Evolutionary conservation across 2,329 filamentous ascomycete genomes (phyloP), one percentile per base, ranked within the genome.

Genomic region (Fusarium oligoseptatum): DNA sequence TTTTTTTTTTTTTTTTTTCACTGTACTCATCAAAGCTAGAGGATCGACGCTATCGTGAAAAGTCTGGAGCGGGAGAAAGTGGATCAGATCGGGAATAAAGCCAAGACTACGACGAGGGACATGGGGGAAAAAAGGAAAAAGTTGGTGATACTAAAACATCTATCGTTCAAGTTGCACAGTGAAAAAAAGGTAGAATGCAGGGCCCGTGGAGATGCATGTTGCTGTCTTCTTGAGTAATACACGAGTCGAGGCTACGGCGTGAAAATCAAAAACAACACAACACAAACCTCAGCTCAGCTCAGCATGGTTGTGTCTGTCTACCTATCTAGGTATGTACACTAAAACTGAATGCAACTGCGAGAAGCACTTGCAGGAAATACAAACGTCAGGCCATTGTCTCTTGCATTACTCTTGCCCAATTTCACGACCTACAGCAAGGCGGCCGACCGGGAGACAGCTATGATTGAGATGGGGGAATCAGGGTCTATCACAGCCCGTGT

Each of bases 31-130:
- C 24, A 27, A 27, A 27, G 24, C 24, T 27, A 27, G 22, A 34
- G 45, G 70, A 73, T 73, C 71, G 70, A 73, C 70, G 71, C 70
- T 73, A 72, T 72, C 62, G 43, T 36, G 29, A 70, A 27, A 17
- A 57, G 52, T n/a, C 64, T 65, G 55, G 32, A 67, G 71, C 71
- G 34, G 69, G 67, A 60, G 32, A 32, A 32, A 67, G 71, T 74
- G 34, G 69, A 71, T 69, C 55, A 55, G 45, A 20, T 66, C 72
- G 72, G 68, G 58, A 50, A 70, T 27, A n/a, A n/a, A 45, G 37
- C 55, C 12, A 24, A 20, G 22, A 27, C 27, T 27, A 27, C 27
- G 27, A 27, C 6, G 27, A 27, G 27, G 27, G 27, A 27, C 6
- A 27, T 27, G 27, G 27, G 27, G 27, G 22, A 22, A 22, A 27